These are phyloP conservation scores for Scheffersomyces quercinus DNA, from an alignment of 1,139 yeast genomes.

Conservation along the genomic window DNA sequence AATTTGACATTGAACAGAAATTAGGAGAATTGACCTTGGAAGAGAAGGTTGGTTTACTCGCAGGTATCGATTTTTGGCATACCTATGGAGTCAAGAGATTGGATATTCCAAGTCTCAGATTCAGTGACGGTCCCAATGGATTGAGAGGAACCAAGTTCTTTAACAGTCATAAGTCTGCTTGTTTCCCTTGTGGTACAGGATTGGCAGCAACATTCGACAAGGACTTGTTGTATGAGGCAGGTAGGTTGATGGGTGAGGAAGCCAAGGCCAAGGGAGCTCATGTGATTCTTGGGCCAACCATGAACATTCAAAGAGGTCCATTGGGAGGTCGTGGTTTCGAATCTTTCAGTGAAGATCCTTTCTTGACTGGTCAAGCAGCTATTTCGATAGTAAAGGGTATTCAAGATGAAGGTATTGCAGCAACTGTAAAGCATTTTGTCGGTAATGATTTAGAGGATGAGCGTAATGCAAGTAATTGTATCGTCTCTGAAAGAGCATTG, in stretches of 20 bases:
- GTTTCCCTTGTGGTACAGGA: slow-evolving; percentile 44
- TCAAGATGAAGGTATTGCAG: slow-evolving; percentile 59
- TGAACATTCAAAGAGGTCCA: slow-evolving; percentile 42
- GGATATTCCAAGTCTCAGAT: slow-evolving; percentile 10
- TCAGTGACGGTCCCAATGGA: slow-evolving; percentile 15
- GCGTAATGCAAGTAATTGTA: slow-evolving; percentile 3
- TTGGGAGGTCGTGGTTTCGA: slow-evolving; percentile 71
- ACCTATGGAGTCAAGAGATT: slow-evolving; percentile 11
- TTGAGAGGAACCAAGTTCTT: slow-evolving; percentile 13
- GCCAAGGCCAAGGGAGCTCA: slow-evolving; percentile 61
- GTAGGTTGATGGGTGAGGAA: slow-evolving; percentile 41
- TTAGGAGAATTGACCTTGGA: slow-evolving; percentile 11
- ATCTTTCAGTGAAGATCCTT: slow-evolving; percentile 65
- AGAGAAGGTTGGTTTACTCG: slow-evolving; percentile 12
- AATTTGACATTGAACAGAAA: slow-evolving; percentile 10
- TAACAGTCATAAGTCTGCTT: slow-evolving; percentile 25
- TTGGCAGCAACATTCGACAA: slow-evolving; percentile 35
- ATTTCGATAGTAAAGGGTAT: slow-evolving; percentile 50
- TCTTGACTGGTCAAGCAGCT: slow-evolving; percentile 47
- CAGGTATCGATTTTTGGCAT: slow-evolving; percentile 16
- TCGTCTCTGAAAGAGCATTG: slow-evolving; percentile 12
- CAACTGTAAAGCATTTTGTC: slow-evolving; percentile 55
- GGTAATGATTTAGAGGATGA: slow-evolving; percentile 64
- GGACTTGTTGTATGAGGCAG: too few species aligned
- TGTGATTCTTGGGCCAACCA: slow-evolving; percentile 59